phyloP scores from a whole-genome alignment of 352 stramenopile genomes.

The Phytophthora macrochlamydospora region DNA sequence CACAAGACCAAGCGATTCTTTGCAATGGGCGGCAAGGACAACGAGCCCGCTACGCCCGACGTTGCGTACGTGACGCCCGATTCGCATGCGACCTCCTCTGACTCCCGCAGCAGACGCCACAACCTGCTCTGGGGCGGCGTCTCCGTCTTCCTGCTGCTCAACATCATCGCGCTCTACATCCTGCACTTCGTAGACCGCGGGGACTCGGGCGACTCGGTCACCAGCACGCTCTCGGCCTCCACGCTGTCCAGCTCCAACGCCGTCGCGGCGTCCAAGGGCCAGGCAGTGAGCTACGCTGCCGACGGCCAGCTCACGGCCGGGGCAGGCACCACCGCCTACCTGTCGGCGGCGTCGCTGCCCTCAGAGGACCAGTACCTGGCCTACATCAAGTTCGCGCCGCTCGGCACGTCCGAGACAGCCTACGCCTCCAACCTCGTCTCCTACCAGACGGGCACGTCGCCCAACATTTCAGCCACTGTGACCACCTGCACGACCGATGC shows the following conservation, averaged over 20 bases:
- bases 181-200: slow-evolving; percentile 79
- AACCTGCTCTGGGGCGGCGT: slow-evolving; percentile 41
- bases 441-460: slow-evolving; percentile 55
- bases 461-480: slow-evolving; percentile 49
- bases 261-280: slow-evolving; percentile 35
- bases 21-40: slow-evolving; percentile 42
- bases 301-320: slow-evolving; percentile 58
- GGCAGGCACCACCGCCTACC: slow-evolving; percentile 74
- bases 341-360: slow-evolving; percentile 53
- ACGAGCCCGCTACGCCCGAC: slow-evolving; percentile 33
- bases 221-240: slow-evolving; percentile 44
- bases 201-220: slow-evolving; percentile 33
- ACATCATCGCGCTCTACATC: slow-evolving; percentile 86
- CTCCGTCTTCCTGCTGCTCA: slow-evolving; percentile 68
- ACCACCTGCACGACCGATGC: slow-evolving; percentile 54
- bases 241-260: slow-evolving; percentile 24
- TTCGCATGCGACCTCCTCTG: not conserved
- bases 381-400: slow-evolving; percentile 65
- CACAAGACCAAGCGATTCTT: slow-evolving; percentile 2
- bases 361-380: slow-evolving; percentile 51
- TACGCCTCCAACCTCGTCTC: slow-evolving; percentile 65
- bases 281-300: slow-evolving; percentile 66
- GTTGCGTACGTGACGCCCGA: slow-evolving; percentile 37
- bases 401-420: slow-evolving; percentile 45
- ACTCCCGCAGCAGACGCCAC: slow-evolving; percentile 24